These are phyloP conservation scores for Mycena capillaripes DNA, from an alignment of 768 basidiomycete species.

Conservation along the genomic window DNA sequence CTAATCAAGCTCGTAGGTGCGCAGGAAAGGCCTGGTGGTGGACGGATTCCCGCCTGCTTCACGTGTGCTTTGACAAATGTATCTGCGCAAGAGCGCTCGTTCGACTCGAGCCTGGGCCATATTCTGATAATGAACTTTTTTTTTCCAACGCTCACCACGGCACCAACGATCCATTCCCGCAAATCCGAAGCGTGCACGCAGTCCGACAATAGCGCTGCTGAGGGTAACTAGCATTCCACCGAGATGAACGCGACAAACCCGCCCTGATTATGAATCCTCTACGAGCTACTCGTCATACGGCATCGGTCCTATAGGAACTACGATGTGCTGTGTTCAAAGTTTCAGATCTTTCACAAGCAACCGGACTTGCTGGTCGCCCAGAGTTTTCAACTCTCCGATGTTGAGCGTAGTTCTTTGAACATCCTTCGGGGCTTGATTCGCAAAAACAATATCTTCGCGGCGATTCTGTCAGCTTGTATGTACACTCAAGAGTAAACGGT, in stretches of 20 bases:
- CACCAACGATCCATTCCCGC: too few relatives aligned
- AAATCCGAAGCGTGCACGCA: too few relatives aligned
- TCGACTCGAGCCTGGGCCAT: too few relatives aligned
- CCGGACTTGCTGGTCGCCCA: constrained; percentile 26
- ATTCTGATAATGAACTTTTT: too few relatives aligned
- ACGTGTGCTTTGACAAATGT: neutral
- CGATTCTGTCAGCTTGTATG: neutral
- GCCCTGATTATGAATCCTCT: too few relatives aligned
- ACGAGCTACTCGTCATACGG: too few relatives aligned
- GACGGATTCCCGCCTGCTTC: neutral
- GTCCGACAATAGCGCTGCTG: too few relatives aligned
- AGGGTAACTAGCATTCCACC: too few relatives aligned
- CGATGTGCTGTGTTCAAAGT: too few relatives aligned
- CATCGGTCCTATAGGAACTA: too few relatives aligned
- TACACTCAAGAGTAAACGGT: neutral
- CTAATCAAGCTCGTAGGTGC: neutral
- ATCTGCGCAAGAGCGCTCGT: neutral
- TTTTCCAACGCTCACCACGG: too few relatives aligned
- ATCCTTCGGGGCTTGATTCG: neutral
- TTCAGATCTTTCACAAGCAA: neutral
- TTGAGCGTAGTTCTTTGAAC: constrained; percentile 11
- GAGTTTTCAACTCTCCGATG: constrained; percentile 12
- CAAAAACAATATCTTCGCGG: constrained; percentile 27
- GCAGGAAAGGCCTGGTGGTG: neutral
- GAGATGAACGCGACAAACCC: too few relatives aligned